Percentiles rank a stretch among this genome's conserved stretches.
Evolutionary conservation across 78 protist species (phyloP).

Genomic region (Mantamonas sphyraenae): DNA sequence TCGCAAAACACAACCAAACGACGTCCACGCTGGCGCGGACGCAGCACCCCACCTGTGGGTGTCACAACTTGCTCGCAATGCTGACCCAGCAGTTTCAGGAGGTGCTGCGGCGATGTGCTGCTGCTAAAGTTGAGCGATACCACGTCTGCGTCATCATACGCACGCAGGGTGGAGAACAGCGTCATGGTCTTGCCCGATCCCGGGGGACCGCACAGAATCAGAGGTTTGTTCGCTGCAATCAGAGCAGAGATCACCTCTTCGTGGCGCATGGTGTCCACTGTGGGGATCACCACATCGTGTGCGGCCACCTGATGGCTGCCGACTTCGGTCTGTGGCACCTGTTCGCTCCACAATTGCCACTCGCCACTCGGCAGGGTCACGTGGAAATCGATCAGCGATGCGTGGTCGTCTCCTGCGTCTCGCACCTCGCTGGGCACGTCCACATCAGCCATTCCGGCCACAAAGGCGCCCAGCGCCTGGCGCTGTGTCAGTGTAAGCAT

Average conservation of each 20-base stretch:
- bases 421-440: too few relatives aligned
- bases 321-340: constrained; percentile 64
- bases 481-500: constrained; percentile 45
- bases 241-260: constrained; percentile 76
- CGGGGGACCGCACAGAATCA: constrained; percentile 96
- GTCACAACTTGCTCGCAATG: constrained; percentile 45
- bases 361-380: constrained; percentile 60
- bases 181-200: constrained; percentile 94
- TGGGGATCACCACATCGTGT: constrained; percentile 87
- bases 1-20: constrained; percentile 93
- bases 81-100: constrained; percentile 72
- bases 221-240: constrained; percentile 76
- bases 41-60: constrained; percentile 21
- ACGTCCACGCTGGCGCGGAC: constrained; percentile 31
- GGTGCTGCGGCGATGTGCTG: constrained; percentile 76
- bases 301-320: constrained; percentile 48
- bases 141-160: constrained; percentile 71
- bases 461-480: constrained; percentile 32
- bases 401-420: constrained; percentile 12
- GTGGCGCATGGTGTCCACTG: constrained; percentile 95
- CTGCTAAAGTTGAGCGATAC: constrained; percentile 82
- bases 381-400: constrained; percentile 67
- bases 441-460: constrained; percentile 2
- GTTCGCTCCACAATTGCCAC: constrained; percentile 75
- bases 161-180: constrained; percentile 57